Base-by-base conservation (phyloP, 2,329 filamentous ascomycete genomes). In the Mariannaea elegans region DNA sequence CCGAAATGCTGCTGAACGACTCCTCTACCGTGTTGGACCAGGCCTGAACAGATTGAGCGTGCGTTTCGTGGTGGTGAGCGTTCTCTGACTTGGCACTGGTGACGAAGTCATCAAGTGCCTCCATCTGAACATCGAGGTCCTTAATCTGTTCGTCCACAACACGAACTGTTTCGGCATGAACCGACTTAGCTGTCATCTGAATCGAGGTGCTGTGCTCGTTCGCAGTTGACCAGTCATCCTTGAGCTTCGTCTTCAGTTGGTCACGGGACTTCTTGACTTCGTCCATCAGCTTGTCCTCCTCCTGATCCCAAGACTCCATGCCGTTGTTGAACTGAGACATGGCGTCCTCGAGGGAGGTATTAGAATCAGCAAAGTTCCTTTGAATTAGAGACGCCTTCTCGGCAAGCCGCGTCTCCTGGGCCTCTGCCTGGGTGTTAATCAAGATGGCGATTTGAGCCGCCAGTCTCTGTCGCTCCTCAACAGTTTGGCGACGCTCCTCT, bases 91-190 rank as follows among this genome's bases (percentile, higher is more conserved):
- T 87, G 48, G 96, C 93, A 29, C 91, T 88, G 29, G 89, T 85
- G 36, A 98, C 93, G 69, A 97, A 97, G 65, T 94, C 92, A 70
- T 98, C 94, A 7, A 99, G 84, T 1, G 92, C 91, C 56, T 89
- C 87, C 86, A 99, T 94, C 76, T 98, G 93, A n/a, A 83, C 85
- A 61, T 91, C 90, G 72, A 99, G 90, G 66, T 97, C 92, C 56
- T 86, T 84, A 79, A 96, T 91, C 77, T 99, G 95, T 57, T 91
- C 89, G 71, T 94, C 91, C 12, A 98, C 94, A 58, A 96, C 94
- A 7, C 90, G 89, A 27, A 97, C 87, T 0, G 94, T 97, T 77
- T 97, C 91, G 31, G 91, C 90, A 67, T 99, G 94, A 1, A 98
- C 93, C 2, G 92, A 92, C 68, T 91, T 90, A 0, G 94, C 94